A percentile compares a stretch with the other conserved stretches of the same genome.
phyloP scores from a whole-genome alignment of 441 rosid genomes.

The Manihot esculenta region DNA sequence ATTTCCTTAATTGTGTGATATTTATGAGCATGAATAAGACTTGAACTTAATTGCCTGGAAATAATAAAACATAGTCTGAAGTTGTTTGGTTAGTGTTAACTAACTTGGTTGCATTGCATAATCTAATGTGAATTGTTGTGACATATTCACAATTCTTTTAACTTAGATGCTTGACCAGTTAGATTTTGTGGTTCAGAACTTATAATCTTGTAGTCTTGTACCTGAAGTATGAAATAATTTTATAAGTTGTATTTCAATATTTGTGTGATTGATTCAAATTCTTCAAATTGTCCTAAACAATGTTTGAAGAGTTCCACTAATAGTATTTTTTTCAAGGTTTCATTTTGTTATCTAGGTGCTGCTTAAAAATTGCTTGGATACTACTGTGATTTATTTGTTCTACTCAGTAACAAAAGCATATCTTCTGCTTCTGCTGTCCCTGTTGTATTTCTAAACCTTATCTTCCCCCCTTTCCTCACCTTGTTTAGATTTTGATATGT shows the following conservation, averaged over 20 bases:
- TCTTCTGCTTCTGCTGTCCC: background rate
- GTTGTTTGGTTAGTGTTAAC: background rate
- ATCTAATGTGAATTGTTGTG: background rate
- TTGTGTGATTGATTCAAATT: background rate
- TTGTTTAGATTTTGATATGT: constrained; percentile 72
- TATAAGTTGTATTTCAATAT: background rate
- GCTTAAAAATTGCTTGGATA: background rate
- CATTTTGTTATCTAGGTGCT: background rate
- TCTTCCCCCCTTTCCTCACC: background rate
- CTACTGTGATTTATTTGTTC: background rate
- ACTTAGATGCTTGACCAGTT: background rate
- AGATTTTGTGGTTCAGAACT: background rate
- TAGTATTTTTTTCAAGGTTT: background rate
- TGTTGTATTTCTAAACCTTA: background rate
- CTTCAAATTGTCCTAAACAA: background rate
- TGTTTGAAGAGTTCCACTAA: background rate
- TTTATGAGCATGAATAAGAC: background rate
- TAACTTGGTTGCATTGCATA: background rate
- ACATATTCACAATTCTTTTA: background rate
- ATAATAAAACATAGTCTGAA: background rate
- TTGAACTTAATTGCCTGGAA: background rate
- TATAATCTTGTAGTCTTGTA: background rate
- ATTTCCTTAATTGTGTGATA: background rate
- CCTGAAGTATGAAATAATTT: background rate
- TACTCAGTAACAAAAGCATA: background rate